Percentiles rank a stretch among this genome's conserved stretches.
These are phyloP conservation scores for Blastocystis sp. DNA, from an alignment of 352 stramenopile genomes.

Conservation along the genomic window DNA sequence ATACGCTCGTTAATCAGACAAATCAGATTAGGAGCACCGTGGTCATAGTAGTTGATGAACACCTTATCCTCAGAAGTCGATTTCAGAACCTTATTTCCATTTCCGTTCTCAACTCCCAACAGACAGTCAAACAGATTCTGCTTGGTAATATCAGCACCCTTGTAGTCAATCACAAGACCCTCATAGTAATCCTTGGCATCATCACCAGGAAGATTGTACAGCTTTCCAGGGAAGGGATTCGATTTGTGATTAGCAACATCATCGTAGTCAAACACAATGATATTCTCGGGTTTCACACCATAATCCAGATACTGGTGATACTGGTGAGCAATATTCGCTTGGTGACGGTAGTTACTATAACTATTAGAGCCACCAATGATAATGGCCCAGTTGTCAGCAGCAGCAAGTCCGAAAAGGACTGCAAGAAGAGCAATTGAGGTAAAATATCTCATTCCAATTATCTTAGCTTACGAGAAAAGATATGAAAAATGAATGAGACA, in stretches of 20 bases:
- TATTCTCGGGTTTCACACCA: conserved; percentile 27
- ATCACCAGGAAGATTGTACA: conserved; percentile 56
- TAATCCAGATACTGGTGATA: conserved; percentile 15
- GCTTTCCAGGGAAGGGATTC: conserved; percentile 35
- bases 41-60: conserved; percentile 45
- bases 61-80: conserved; percentile 34
- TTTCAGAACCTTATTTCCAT: conserved; percentile 51
- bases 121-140: background rate
- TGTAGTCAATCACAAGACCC: conserved; percentile 45
- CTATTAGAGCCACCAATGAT: background rate
- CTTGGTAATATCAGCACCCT: background rate
- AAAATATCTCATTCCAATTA: background rate
- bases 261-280: conserved; percentile 21
- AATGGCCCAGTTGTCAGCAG: conserved; percentile 30
- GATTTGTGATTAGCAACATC: background rate
- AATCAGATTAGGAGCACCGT: conserved; percentile 53
- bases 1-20: background rate
- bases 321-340: conserved; percentile 22
- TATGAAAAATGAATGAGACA: background rate
- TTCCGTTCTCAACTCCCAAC: background rate
- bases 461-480: background rate
- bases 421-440: background rate
- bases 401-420: background rate
- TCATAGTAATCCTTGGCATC: conserved; percentile 27
- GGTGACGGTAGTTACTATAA: conserved; percentile 36